Base-by-base conservation (phyloP, 768 basidiomycete genomes). In the Clitopilus hobsonii region DNA sequence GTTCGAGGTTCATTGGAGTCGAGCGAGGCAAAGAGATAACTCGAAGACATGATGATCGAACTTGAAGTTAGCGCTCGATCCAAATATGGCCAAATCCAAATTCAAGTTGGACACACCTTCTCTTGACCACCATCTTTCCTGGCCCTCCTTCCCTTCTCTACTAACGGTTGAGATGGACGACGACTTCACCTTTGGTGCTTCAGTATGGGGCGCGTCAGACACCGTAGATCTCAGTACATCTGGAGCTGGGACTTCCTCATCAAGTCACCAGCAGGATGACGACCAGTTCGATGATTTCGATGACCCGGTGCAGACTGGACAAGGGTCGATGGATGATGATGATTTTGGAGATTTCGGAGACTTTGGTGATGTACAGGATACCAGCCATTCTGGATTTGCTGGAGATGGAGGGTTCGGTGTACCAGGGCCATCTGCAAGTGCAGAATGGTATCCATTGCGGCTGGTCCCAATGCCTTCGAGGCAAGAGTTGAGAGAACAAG, bases 331-430 rank as follows among this genome's bases (percentile, higher is more conserved):
- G 1, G 79, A 74, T 13, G 86, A 89, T 47, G 92, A 91, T 60
- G 89, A 91, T 56, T 91, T 91, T 69, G 89, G 85, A 50, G 91
- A 93, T 60, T 93, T 93, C 69, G 91, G 87, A 16, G 93, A 94
- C 64, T 93, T 93, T 68, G 90, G 84, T 61, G 89, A 89, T 58
- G 83, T 78, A 66, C 65, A 75, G 58, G 66, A 59, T 52, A 57
- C 62, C 25, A 55, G 60, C 29, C 58, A 65, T 30, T 65, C 69
- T 47, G 63, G 65, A 18, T 80, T 83, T 58, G 65, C 58, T 18
- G 74, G 71, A 28, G 63, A 61, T 22, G 64, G 57, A 13, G 66
- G 58, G 18, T 75, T 81, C 64, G 69, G 60, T 50, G 72, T 72
- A 63, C 69, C 77, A 41, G 79, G 72, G 3, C 71, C 78, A 25